Conservation (phyloP, 1,284 basidiomycete genomes). For the Leccinum ponderosum region DNA sequence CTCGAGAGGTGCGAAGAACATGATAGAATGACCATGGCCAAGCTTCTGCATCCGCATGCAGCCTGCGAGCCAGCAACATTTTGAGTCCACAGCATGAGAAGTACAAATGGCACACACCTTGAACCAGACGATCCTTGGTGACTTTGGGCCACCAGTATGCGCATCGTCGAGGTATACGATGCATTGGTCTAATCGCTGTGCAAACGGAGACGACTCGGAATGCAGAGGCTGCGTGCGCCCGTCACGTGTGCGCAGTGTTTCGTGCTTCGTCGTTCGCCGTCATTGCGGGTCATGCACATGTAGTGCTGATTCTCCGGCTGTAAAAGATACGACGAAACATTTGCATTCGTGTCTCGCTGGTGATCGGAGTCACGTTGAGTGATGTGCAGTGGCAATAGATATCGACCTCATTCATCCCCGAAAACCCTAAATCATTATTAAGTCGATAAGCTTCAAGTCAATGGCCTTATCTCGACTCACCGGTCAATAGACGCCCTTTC, state of each 20-base stretch:
- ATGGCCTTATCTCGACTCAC: slow-evolving; percentile 10
- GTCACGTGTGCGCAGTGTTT: slow-evolving; percentile 39
- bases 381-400: neutral
- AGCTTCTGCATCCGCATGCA: no score
- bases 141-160: slow-evolving; percentile 38
- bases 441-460: neutral
- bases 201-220: slow-evolving; percentile 41
- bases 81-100: no score
- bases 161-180: slow-evolving; percentile 58
- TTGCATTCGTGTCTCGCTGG: neutral
- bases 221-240: slow-evolving; percentile 39
- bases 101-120: no score
- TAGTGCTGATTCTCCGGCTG: no score
- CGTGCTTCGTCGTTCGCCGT: no score
- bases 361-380: neutral
- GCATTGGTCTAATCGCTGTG: slow-evolving; percentile 43
- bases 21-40: no score
- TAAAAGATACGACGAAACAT: neutral
- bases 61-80: no score
- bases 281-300: no score
- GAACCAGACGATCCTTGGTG: no score
- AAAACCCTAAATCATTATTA: neutral
- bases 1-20: no score
- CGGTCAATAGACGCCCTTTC: slow-evolving; percentile 30
- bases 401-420: neutral